Evolutionary conservation across 2,329 filamentous ascomycete genomes (phyloP).

Genomic region (Colletotrichum sp.): DNA sequence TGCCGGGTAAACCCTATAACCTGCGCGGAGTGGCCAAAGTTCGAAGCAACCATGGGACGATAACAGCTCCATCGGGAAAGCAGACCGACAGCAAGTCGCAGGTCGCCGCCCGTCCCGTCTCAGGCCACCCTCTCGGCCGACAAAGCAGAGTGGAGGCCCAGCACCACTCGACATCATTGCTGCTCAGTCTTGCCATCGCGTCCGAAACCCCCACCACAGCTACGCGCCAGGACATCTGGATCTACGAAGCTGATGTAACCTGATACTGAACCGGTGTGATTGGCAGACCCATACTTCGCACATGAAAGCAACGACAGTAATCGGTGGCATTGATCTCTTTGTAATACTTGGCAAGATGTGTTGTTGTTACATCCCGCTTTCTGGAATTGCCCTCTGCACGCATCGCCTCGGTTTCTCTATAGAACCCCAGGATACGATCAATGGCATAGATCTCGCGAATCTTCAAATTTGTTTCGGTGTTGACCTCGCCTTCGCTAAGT

Average conservation of each 20-base stretch:
- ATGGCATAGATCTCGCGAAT: constrained; percentile 5
- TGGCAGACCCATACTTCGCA: neutral
- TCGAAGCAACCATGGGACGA: neutral
- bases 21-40: neutral
- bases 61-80: neutral
- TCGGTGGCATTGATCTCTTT: neutral
- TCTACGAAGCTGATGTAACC: neutral
- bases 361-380: neutral
- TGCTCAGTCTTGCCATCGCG: neutral
- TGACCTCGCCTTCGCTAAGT: neutral
- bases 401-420: neutral
- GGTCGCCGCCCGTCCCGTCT: neutral
- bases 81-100: neutral
- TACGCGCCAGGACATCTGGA: neutral
- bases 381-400: neutral
- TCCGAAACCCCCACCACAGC: neutral
- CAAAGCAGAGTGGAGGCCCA: neutral
- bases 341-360: neutral
- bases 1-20: neutral
- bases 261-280: constrained; percentile 12
- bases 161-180: neutral
- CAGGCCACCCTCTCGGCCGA: neutral
- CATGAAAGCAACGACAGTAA: too few relatives aligned
- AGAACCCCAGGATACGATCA: neutral
- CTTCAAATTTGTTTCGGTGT: neutral